Evolutionary conservation across 2,329 filamentous ascomycete genomes (phyloP).

Genomic region (Diaporthe vaccinii): DNA sequence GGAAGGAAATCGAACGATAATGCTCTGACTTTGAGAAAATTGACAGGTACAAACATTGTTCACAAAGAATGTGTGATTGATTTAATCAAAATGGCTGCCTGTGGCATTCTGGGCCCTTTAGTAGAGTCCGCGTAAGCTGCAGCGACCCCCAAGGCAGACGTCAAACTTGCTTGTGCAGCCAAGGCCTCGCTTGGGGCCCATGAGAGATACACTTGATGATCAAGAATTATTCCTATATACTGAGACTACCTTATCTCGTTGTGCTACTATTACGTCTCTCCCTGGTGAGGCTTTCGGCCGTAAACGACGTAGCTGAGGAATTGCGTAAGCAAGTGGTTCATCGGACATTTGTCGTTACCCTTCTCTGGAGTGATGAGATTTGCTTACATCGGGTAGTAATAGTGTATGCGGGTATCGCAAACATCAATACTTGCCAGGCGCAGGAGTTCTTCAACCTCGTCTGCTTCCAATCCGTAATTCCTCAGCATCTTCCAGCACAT

Average conservation of each 20-base stretch:
- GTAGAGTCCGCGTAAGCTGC: conserved; percentile 10
- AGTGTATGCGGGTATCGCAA: conserved; percentile 27
- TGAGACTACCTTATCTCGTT: background rate
- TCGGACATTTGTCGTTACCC: background rate
- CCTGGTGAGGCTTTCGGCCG: conserved; percentile 34
- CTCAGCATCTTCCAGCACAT: conserved; percentile 47
- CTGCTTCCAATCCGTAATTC: conserved; percentile 46
- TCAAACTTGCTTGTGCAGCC: background rate
- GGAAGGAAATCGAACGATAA: background rate
- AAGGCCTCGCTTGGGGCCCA: background rate
- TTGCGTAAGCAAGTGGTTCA: conserved; percentile 43
- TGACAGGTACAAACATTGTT: accelerated
- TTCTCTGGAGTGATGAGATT: background rate
- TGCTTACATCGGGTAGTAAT: conserved; percentile 21
- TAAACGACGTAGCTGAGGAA: conserved; percentile 44
- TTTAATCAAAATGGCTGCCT: background rate
- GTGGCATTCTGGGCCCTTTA: too few relatives aligned
- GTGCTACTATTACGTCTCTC: background rate
- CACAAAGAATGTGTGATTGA: background rate
- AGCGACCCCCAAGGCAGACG: conserved; percentile 1
- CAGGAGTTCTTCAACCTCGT: conserved; percentile 46
- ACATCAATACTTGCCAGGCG: conserved; percentile 43
- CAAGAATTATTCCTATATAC: background rate
- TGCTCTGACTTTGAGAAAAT: background rate
- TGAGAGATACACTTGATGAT: too few relatives aligned